Conservation (phyloP, 2,329 filamentous ascomycete species). For the Coleophoma cylindrospora region DNA sequence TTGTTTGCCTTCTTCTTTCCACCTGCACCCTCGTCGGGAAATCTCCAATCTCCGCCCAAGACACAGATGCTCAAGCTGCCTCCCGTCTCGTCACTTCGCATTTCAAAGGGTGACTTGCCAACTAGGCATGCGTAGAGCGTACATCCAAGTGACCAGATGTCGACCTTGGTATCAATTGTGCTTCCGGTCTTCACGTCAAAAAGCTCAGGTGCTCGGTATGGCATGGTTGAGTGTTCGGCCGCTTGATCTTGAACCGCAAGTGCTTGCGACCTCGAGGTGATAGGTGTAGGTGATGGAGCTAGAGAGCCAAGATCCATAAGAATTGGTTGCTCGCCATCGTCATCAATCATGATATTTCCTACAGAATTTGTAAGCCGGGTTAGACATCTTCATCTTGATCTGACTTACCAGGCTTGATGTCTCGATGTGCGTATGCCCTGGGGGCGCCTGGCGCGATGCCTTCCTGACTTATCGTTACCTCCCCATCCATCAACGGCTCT, state of each 20-base stretch:
- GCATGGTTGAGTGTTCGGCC: slow-evolving; percentile 97
- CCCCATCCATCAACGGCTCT: slow-evolving; percentile 76
- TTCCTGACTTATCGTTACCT: slow-evolving; percentile 63
- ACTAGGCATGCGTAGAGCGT: slow-evolving; percentile 97
- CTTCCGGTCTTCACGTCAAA: slow-evolving; percentile 96
- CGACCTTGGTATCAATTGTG: slow-evolving; percentile 90
- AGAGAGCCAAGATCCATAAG: slow-evolving; percentile 97
- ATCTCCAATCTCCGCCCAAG: slow-evolving; percentile 90
- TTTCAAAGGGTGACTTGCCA: slow-evolving; percentile 95
- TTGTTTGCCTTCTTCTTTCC: slow-evolving; percentile 35
- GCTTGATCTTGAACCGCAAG: slow-evolving; percentile 91
- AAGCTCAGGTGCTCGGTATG: slow-evolving; percentile 93
- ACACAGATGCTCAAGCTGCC: slow-evolving; percentile 91
- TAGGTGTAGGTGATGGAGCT: slow-evolving; percentile 78
- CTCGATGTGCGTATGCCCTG: slow-evolving; percentile 85
- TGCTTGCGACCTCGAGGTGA: slow-evolving; percentile 85
- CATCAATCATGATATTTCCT: slow-evolving; percentile 97
- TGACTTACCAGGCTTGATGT: slow-evolving; percentile 86
- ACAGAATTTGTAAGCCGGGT: slow-evolving; percentile 5
- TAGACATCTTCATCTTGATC: neutral
- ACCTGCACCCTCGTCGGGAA: slow-evolving; percentile 77
- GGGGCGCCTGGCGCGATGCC: slow-evolving; percentile 64
- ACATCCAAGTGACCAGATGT: slow-evolving; percentile 96
- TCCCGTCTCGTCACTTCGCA: slow-evolving; percentile 91
- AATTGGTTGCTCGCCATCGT: slow-evolving; percentile 82